Evolutionary conservation across 192 early-diverging fungal genomes (phyloP).

Genomic region (Radiomyces spectabilis): DNA sequence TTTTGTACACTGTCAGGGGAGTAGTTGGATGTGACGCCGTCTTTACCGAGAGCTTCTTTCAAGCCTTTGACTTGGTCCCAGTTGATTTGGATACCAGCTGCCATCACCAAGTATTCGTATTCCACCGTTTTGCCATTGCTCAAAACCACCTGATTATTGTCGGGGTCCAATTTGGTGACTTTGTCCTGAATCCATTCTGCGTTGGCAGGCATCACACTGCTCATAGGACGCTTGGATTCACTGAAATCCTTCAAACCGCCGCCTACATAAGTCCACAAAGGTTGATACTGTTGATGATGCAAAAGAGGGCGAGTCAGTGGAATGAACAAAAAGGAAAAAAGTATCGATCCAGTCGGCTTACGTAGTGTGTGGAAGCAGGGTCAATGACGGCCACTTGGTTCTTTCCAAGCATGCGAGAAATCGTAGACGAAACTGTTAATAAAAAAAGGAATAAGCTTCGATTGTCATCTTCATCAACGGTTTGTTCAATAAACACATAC

Average conservation of each 20-base stretch:
- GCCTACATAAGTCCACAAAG: slow-evolving; percentile 85
- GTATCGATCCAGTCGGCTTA: slow-evolving; percentile 21
- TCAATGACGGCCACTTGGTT: slow-evolving; percentile 65
- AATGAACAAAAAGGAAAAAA: background rate
- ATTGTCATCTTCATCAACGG: background rate
- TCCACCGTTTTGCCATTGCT: slow-evolving; percentile 55
- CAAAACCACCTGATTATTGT: slow-evolving; percentile 54
- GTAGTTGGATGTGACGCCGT: slow-evolving; percentile 82
- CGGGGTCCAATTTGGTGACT: slow-evolving; percentile 60
- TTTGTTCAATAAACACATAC: slow-evolving; percentile 23
- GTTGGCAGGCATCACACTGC: slow-evolving; percentile 56
- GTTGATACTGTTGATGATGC: slow-evolving; percentile 63
- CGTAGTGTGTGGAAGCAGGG: slow-evolving; percentile 59
- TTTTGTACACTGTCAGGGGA: slow-evolving; percentile 60
- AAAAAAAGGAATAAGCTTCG: background rate
- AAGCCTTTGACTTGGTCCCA: slow-evolving; percentile 74
- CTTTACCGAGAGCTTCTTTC: slow-evolving; percentile 60
- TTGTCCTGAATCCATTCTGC: slow-evolving; percentile 69
- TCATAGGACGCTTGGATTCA: slow-evolving; percentile 59
- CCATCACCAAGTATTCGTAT: slow-evolving; percentile 67
- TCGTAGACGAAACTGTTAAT: slow-evolving; percentile 53
- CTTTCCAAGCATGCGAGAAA: slow-evolving; percentile 51
- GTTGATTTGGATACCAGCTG: slow-evolving; percentile 67
- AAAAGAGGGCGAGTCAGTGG: background rate
- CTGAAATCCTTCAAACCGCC: slow-evolving; percentile 70